These are phyloP conservation scores for Mimosa pudica DNA, from an alignment of 306 rosid genomes.

Conservation along the genomic window DNA sequence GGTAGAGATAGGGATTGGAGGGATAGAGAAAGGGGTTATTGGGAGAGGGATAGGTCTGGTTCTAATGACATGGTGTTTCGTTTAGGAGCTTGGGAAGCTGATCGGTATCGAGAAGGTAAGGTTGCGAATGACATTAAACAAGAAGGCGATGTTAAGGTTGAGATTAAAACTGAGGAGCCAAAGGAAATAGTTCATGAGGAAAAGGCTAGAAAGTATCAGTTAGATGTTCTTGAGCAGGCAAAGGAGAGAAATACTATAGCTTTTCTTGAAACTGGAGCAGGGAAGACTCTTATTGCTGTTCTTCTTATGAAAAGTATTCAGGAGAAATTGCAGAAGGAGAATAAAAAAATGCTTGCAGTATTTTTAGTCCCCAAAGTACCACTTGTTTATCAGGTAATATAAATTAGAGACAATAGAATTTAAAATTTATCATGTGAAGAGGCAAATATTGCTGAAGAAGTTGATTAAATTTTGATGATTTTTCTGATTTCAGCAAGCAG, in stretches of 20 bases:
- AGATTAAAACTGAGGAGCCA: constrained; percentile 51
- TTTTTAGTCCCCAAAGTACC: constrained; percentile 98
- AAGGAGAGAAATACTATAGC: constrained; percentile 89
- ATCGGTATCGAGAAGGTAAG: constrained; percentile 54
- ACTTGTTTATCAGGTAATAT: constrained; percentile 88
- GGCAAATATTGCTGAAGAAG: constrained; percentile 15
- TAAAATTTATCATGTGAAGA: constrained; percentile 16
- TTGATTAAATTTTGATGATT: constrained; percentile 24
- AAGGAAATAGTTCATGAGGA: constrained; percentile 77
- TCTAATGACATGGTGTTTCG: constrained; percentile 72
- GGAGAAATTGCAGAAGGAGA: constrained; percentile 58
- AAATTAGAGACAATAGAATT: constrained; percentile 1
- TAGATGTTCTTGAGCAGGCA: constrained; percentile 98
- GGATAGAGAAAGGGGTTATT: constrained; percentile 84
- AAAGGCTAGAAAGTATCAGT: constrained; percentile 86
- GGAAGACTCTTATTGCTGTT: constrained; percentile 96
- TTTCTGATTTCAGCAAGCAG: constrained; percentile 86
- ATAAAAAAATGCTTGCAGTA: constrained; percentile 84
- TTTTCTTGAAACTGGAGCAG: constrained; percentile 99
- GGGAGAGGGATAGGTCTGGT: constrained; percentile 90
- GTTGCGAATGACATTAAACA: constrained; percentile 40
- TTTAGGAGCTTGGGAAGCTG: constrained; percentile 70
- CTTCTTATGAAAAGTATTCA: constrained; percentile 81
- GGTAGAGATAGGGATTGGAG: constrained; percentile 65
- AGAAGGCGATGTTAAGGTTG: constrained; percentile 55